These are phyloP conservation scores for Annulohypoxylon truncatum DNA, from an alignment of 2,329 filamentous ascomycete genomes.

Conservation along the genomic window DNA sequence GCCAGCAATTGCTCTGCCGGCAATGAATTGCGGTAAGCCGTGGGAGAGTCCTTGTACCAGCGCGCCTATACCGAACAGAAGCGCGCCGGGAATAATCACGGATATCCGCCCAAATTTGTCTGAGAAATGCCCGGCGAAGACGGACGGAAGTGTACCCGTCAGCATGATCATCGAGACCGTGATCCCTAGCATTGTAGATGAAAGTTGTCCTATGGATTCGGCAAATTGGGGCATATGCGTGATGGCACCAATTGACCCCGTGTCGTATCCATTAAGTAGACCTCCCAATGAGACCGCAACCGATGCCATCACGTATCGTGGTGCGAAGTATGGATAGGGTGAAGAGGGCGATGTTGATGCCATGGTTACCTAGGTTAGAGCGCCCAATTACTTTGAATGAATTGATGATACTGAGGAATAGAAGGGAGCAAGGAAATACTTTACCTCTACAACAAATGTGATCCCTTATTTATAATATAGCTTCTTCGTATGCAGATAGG, in stretches of 20 bases:
- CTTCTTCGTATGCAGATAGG: background rate
- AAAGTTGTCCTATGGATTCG: slow-evolving; percentile 58
- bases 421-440: background rate
- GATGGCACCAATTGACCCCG: slow-evolving; percentile 52
- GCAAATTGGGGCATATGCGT: slow-evolving; percentile 51
- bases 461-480: background rate
- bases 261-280: slow-evolving; percentile 54
- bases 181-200: slow-evolving; percentile 65
- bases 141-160: slow-evolving; percentile 66
- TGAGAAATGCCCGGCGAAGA: slow-evolving; percentile 67
- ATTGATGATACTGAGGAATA: background rate
- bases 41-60: slow-evolving; percentile 62
- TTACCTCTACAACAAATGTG: background rate
- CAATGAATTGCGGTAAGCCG: slow-evolving; percentile 63
- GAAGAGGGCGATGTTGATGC: slow-evolving; percentile 11
- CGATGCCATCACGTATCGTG: slow-evolving; percentile 51
- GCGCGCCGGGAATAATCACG: slow-evolving; percentile 60
- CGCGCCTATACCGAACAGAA: slow-evolving; percentile 64
- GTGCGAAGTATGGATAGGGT: slow-evolving; percentile 39
- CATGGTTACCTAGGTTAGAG: slow-evolving; percentile 9
- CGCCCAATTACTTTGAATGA: background rate
- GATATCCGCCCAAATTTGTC: slow-evolving; percentile 62
- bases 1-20: slow-evolving; percentile 66
- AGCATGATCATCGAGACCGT: slow-evolving; percentile 70
- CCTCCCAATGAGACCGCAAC: slow-evolving; percentile 50